phyloP scores from a whole-genome alignment of 768 basidiomycete genomes.

The Phaeotremella skinneri region DNA sequence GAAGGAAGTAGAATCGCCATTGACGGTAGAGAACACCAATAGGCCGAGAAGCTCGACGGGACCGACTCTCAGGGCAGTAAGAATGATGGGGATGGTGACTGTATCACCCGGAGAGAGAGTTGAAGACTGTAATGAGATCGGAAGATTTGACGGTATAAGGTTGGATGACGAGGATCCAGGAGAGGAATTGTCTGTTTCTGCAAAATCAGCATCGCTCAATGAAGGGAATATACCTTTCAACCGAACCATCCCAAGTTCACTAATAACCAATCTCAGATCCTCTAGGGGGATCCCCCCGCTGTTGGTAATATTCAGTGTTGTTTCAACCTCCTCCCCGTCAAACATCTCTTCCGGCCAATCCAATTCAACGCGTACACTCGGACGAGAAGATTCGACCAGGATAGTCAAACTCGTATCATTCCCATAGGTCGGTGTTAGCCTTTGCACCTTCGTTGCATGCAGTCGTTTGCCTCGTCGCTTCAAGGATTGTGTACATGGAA shows the following conservation, averaged over 20 bases:
- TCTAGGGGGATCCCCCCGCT: constrained; percentile 61
- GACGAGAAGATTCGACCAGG: constrained; percentile 64
- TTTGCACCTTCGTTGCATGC: constrained; percentile 69
- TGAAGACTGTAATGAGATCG: constrained; percentile 13
- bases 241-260: constrained; percentile 53
- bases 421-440: constrained; percentile 68
- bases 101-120: constrained; percentile 57
- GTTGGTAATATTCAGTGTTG: constrained; percentile 66
- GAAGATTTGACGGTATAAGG: constrained; percentile 10
- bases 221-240: constrained; percentile 48
- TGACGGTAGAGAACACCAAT: constrained; percentile 53
- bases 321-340: constrained; percentile 66
- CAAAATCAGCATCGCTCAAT: constrained; percentile 41
- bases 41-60: constrained; percentile 61
- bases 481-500: constrained; percentile 67
- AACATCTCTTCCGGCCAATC: constrained; percentile 55
- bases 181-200: constrained; percentile 55
- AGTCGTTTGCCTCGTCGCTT: constrained; percentile 70
- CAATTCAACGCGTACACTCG: constrained; percentile 58
- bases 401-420: constrained; percentile 64
- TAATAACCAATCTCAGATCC: constrained; percentile 70
- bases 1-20: not conserved
- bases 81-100: constrained; percentile 58
- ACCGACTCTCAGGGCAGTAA: constrained; percentile 59
- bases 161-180: constrained; percentile 46